Conservation (phyloP, 805 yeast genomes). For the Kluyveromyces aestuarii region DNA sequence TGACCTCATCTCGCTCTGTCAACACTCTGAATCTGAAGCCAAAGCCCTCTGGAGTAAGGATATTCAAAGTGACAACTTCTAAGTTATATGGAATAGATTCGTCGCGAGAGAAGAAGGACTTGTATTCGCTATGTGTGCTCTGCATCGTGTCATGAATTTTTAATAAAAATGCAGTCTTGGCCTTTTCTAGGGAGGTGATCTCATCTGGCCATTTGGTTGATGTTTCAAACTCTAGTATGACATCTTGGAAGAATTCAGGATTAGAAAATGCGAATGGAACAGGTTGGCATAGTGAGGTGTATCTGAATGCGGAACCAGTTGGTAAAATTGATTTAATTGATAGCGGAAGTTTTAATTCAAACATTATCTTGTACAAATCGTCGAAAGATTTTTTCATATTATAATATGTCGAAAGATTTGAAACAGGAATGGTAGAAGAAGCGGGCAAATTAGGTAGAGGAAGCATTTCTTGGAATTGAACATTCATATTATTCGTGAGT, state of each 20-base stretch:
- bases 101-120: constrained; percentile 57
- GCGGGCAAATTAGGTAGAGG: constrained; percentile 57
- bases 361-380: constrained; percentile 42
- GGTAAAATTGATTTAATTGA: constrained; percentile 64
- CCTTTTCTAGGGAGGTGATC: constrained; percentile 69
- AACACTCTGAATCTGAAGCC: constrained; percentile 72
- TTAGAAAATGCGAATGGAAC: constrained; percentile 69
- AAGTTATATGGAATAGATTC: constrained; percentile 56
- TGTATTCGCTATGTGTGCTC: constrained; percentile 42
- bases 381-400: constrained; percentile 46
- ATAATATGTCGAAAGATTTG: constrained; percentile 35
- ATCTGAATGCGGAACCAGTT: constrained; percentile 64
- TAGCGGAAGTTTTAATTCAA: constrained; percentile 56
- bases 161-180: constrained; percentile 82
- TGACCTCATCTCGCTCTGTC: constrained; percentile 74
- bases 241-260: constrained; percentile 74
- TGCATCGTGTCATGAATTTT: constrained; percentile 46
- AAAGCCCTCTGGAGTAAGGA: constrained; percentile 82
- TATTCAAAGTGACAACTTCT: constrained; percentile 46
- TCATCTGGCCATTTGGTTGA: constrained; percentile 97
- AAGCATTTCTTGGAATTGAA: constrained; percentile 39
- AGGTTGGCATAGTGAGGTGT: constrained; percentile 69
- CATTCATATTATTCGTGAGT: constrained; percentile 27
- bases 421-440: constrained; percentile 42
- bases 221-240: constrained; percentile 77